phyloP scores from a whole-genome alignment of 2,329 filamentous ascomycete species.

The Neonectria ditissima region DNA sequence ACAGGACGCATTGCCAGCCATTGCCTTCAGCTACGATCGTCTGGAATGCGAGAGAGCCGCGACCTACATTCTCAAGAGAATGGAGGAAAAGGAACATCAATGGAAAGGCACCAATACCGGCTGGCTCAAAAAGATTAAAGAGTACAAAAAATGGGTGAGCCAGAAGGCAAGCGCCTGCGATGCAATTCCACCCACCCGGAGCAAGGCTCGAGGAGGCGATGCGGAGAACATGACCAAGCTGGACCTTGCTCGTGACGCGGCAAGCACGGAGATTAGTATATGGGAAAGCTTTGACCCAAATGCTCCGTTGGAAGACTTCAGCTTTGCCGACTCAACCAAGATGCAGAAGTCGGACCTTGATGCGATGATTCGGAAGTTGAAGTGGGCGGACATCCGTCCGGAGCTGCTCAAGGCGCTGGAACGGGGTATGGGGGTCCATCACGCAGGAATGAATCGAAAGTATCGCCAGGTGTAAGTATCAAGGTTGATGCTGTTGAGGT shows the following conservation, averaged over 20 bases:
- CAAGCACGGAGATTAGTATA: slow-evolving; percentile 64
- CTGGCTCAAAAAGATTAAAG: slow-evolving; percentile 71
- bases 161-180: slow-evolving; percentile 51
- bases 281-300: slow-evolving; percentile 77
- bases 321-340: slow-evolving; percentile 73
- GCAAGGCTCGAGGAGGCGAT: slow-evolving; percentile 58
- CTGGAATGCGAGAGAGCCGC: slow-evolving; percentile 71
- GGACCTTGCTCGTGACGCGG: slow-evolving; percentile 68
- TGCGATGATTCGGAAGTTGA: slow-evolving; percentile 55
- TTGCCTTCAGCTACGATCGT: slow-evolving; percentile 83
- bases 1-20: slow-evolving; percentile 75
- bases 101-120: slow-evolving; percentile 68
- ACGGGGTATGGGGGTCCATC: slow-evolving; percentile 81
- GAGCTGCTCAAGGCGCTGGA: slow-evolving; percentile 70
- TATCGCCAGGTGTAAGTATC: slow-evolving; percentile 73
- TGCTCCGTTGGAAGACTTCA: slow-evolving; percentile 71
- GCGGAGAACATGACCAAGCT: slow-evolving; percentile 59
- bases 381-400: slow-evolving; percentile 60
- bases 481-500: neutral
- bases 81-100: slow-evolving; percentile 51
- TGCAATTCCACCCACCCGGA: slow-evolving; percentile 42
- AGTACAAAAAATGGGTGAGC: slow-evolving; percentile 68
- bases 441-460: slow-evolving; percentile 81
- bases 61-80: slow-evolving; percentile 60
- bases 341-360: slow-evolving; percentile 69